A percentile compares a stretch with the other conserved stretches of the same genome.
Evolutionary conservation across 169 alveolate genomes (phyloP).

Genomic region (Perkinsus olseni): DNA sequence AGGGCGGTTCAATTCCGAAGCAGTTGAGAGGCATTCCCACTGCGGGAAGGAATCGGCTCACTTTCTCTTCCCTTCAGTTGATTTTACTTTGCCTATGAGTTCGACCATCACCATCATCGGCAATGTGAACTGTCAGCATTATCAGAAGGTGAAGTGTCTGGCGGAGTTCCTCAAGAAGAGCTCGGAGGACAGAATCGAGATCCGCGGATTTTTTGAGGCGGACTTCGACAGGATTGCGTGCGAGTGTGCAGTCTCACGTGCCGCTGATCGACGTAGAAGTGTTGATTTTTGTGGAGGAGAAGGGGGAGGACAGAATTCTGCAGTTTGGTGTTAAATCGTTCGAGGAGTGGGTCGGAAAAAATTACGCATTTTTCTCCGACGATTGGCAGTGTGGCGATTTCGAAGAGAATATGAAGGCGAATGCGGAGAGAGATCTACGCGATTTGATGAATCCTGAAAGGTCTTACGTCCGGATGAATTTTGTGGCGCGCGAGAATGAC

Average conservation of each 20-base stretch:
- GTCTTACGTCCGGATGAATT: not conserved
- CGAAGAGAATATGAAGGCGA: not conserved
- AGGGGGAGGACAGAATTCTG: not conserved
- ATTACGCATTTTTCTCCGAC: not conserved
- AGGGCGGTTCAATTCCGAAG: too few species aligned
- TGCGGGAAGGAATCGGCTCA: too few species aligned
- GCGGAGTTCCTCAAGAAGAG: not conserved
- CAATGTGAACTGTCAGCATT: not conserved
- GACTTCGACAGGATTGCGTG: not conserved
- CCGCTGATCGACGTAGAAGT: not conserved
- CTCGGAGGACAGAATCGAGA: not conserved
- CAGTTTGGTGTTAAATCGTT: not conserved
- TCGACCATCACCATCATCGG: not conserved
- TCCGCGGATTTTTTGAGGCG: not conserved
- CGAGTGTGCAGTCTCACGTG: not conserved
- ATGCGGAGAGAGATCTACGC: not conserved
- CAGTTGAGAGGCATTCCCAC: too few species aligned
- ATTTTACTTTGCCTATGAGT: too few species aligned
- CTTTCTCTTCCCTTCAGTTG: too few species aligned
- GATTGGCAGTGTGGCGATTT: not conserved
- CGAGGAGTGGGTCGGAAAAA: not conserved
- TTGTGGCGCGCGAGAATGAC: not conserved
- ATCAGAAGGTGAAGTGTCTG: not conserved
- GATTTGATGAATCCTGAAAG: not conserved
- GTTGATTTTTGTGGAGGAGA: not conserved